These are phyloP conservation scores for Annulohypoxylon nitens DNA, from an alignment of 495 filamentous ascomycete species.

Conservation along the genomic window DNA sequence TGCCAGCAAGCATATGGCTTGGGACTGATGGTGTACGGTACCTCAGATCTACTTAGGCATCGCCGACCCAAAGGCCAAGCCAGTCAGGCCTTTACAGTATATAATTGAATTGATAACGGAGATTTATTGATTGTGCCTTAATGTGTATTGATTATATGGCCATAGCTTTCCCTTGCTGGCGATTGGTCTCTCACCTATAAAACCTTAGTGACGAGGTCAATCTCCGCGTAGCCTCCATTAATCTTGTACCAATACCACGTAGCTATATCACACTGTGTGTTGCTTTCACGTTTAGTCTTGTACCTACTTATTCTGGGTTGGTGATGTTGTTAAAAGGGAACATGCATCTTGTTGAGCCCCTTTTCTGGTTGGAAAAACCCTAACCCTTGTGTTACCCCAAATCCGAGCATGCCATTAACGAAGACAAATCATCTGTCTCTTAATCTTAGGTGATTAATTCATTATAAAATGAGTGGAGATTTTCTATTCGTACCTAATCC, in stretches of 20 bases:
- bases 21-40: not conserved
- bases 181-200: not conserved
- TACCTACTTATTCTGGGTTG: not conserved
- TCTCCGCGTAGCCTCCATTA: not conserved
- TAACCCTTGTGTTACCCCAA: not conserved
- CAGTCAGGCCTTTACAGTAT: not conserved
- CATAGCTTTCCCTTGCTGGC: not conserved
- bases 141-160: not conserved
- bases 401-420: not conserved
- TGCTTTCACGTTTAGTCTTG: not conserved
- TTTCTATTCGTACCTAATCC: not conserved
- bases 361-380: not conserved
- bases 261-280: not conserved
- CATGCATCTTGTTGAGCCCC: not conserved
- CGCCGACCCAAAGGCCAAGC: not conserved
- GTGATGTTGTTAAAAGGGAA: not conserved
- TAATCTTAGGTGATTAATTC: not conserved
- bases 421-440: not conserved
- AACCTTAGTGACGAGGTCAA: not conserved
- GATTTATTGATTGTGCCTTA: not conserved
- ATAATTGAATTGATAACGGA: not conserved
- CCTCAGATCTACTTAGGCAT: conserved; percentile 3
- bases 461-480: not conserved
- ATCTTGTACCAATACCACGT: not conserved
- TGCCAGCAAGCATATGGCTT: not conserved